Evolutionary conservation across 257 asterid species (phyloP).

Genomic region (Jasminum sambac): DNA sequence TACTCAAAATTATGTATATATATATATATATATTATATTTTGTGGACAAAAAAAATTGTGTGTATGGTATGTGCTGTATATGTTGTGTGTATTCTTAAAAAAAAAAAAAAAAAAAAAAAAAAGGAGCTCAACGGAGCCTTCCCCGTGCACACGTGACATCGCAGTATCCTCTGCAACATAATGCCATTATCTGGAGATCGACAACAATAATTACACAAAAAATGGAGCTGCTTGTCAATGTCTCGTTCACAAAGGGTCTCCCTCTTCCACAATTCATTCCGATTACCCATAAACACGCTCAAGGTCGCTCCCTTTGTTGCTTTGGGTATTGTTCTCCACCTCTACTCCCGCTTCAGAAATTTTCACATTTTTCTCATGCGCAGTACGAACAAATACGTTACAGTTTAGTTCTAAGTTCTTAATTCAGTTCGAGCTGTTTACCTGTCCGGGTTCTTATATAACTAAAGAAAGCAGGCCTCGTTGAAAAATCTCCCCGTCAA

Average conservation of each 20-base stretch:
- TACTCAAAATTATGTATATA: too few species aligned
- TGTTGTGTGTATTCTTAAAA: too few species aligned
- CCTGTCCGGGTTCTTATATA: slow-evolving; percentile 4
- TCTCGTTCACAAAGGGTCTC: slow-evolving; percentile 25
- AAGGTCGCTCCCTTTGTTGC: slow-evolving; percentile 28
- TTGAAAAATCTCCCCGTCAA: neutral
- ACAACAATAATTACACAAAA: neutral
- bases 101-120: too few species aligned
- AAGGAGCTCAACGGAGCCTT: too few species aligned
- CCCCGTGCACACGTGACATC: too few species aligned
- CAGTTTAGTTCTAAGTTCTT: neutral
- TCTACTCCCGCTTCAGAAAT: neutral
- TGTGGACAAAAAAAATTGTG: too few species aligned
- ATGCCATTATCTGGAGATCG: neutral
- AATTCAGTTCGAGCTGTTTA: neutral
- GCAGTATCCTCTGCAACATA: too few species aligned
- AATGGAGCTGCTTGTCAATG: slow-evolving; percentile 35
- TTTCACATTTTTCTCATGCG: neutral
- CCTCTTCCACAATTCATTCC: slow-evolving; percentile 12
- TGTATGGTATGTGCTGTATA: too few species aligned
- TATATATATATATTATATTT: too few species aligned
- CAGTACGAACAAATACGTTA: neutral
- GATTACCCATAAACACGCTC: slow-evolving; percentile 9
- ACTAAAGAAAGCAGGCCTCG: neutral
- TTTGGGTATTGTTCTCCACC: slow-evolving; percentile 28